These are phyloP conservation scores for Leucaena leucocephala DNA, from an alignment of 306 rosid species.

Conservation along the genomic window DNA sequence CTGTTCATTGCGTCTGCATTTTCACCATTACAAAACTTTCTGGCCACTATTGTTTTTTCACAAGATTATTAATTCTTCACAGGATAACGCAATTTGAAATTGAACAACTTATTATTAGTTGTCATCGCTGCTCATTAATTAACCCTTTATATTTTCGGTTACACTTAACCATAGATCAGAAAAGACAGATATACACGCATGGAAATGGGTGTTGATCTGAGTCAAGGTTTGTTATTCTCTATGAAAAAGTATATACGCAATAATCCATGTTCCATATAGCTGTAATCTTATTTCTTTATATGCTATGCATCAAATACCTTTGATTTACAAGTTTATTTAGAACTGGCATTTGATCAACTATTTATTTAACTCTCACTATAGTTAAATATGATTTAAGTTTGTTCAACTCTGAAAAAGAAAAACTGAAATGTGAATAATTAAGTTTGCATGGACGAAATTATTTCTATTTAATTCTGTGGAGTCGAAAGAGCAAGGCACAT, in stretches of 20 bases:
- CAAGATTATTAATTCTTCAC: neutral
- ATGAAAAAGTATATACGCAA: neutral
- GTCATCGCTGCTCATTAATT: neutral
- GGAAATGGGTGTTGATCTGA: neutral
- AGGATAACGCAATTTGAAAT: neutral
- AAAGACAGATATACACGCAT: neutral
- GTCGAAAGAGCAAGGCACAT: neutral
- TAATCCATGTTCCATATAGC: neutral
- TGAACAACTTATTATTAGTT: neutral
- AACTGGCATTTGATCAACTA: neutral
- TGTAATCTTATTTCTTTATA: neutral
- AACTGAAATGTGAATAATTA: neutral
- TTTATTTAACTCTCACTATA: neutral
- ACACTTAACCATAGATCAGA: neutral
- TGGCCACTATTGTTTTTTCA: neutral
- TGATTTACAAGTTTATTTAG: neutral
- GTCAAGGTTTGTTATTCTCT: neutral
- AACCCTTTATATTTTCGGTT: neutral
- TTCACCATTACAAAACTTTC: neutral
- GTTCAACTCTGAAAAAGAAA: neutral
- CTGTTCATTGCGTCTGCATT: neutral
- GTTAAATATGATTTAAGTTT: neutral
- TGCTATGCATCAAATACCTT: neutral
- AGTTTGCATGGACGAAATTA: neutral
- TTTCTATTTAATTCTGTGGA: neutral